Evolutionary conservation across 352 stramenopile species (phyloP).

Genomic region (Elongisporangium undulatum): DNA sequence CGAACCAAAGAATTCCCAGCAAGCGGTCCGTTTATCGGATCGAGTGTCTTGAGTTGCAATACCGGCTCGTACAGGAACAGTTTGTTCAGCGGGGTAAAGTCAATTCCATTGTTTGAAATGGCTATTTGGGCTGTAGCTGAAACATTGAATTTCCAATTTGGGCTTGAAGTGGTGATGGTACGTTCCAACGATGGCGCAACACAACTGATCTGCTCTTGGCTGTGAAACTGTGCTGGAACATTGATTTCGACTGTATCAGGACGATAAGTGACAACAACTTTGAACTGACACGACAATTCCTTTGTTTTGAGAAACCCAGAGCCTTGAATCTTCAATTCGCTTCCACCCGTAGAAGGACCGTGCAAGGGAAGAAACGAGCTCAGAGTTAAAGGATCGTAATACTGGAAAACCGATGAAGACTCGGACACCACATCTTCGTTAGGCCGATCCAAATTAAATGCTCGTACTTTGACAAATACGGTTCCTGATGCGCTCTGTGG

Average conservation of each 20-base stretch:
- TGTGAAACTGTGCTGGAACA: conserved; percentile 17
- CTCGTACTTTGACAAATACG: conserved; percentile 28
- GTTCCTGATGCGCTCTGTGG: conserved; percentile 10
- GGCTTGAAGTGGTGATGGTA: conserved; percentile 7
- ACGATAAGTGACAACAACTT: conserved; percentile 18
- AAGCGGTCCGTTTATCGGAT: conserved; percentile 15
- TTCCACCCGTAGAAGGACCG: conserved; percentile 27
- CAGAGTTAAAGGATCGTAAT: conserved; percentile 21
- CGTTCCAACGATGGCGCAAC: conserved; percentile 17
- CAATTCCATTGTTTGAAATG: conserved; percentile 46
- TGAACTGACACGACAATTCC: conserved; percentile 31
- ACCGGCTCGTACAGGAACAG: conserved; percentile 24
- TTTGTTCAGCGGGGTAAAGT: conserved; percentile 21
- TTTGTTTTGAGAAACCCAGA: conserved; percentile 17
- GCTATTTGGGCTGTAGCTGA: conserved; percentile 20
- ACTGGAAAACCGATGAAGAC: conserved; percentile 28
- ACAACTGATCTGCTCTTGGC: conserved; percentile 20
- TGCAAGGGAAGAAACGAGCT: conserved; percentile 23
- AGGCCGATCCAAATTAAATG: conserved; percentile 10
- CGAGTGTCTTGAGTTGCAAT: conserved; percentile 9
- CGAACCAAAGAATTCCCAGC: conserved; percentile 16
- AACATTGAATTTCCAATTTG: conserved; percentile 12
- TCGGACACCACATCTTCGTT: conserved; percentile 19
- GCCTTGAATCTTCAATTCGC: conserved; percentile 16
- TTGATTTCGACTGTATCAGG: conserved; percentile 5